A percentile compares a stretch with the other conserved stretches of the same genome.
Evolutionary conservation across 371 early-diverging fungal species (phyloP).

Genomic region (Apophysomyces ossiformis): DNA sequence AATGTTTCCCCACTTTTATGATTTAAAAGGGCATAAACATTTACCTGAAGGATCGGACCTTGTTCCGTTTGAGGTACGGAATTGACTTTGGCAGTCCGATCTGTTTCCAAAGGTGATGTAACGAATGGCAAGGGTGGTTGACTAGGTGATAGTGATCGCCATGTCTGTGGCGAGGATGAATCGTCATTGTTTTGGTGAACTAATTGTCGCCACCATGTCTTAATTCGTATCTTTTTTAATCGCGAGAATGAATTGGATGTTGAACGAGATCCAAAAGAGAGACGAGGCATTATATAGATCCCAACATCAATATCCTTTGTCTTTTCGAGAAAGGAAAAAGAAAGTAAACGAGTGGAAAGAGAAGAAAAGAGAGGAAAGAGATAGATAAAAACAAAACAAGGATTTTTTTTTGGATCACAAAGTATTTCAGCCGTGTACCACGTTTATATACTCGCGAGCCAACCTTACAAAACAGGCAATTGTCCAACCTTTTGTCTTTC

Average conservation of each 20-base stretch:
- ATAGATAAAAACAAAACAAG: conserved; percentile 8
- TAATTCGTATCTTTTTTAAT: background rate
- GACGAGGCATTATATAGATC: background rate
- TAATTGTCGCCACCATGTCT: conserved; percentile 8
- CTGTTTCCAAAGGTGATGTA: conserved; percentile 1
- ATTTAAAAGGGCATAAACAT: background rate
- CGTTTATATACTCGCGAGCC: conserved; percentile 7
- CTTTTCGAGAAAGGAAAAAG: background rate
- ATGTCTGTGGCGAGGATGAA: background rate
- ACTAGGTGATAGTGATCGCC: conserved; percentile 5
- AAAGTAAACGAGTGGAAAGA: conserved; percentile 6
- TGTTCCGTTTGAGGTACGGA: conserved; percentile 11
- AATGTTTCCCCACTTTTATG: too few species aligned
- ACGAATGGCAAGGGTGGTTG: conserved; percentile 7
- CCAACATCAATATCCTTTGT: background rate
- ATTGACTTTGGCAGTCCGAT: conserved; percentile 5
- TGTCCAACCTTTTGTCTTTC: conserved; percentile 10
- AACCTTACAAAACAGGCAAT: conserved; percentile 4
- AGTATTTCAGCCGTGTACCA: conserved; percentile 11
- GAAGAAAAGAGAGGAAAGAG: conserved; percentile 6
- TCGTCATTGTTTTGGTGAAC: background rate
- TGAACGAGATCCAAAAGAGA: conserved; percentile 1
- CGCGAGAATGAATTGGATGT: conserved; percentile 2
- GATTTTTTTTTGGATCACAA: conserved; percentile 5
- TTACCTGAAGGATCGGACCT: conserved; percentile 7